Conservation (phyloP, 306 rosid species). For the Cucumis melo region DNA sequence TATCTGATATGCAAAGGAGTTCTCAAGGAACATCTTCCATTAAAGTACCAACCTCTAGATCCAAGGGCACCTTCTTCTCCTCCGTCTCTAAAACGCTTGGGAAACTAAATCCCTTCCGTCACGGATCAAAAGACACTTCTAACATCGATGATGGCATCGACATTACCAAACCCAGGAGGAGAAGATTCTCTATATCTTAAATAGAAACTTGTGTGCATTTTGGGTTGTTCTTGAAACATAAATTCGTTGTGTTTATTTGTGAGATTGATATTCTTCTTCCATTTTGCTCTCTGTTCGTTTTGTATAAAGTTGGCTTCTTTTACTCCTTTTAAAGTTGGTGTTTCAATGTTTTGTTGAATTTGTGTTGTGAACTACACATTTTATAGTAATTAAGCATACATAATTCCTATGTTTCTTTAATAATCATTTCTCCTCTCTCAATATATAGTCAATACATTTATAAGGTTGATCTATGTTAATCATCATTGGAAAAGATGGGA, state of each 20-base stretch:
- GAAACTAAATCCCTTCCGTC: constrained; percentile 64
- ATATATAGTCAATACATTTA: no score
- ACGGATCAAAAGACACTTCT: constrained; percentile 67
- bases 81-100: constrained; percentile 58
- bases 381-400: background rate
- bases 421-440: no score
- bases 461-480: no score
- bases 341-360: background rate
- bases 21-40: background rate
- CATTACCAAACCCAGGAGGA: constrained; percentile 56
- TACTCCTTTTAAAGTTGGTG: background rate
- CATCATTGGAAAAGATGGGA: no score
- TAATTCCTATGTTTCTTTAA: no score
- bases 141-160: constrained; percentile 44
- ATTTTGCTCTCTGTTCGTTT: background rate
- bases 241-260: background rate
- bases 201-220: no score
- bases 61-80: constrained; percentile 48
- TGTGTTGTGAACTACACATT: background rate
- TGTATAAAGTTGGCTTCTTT: background rate
- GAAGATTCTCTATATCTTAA: constrained; percentile 71
- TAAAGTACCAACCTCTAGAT: background rate
- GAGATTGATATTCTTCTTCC: background rate
- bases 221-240: background rate
- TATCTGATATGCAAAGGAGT: constrained; percentile 42